Conservation (phyloP, 345 rosid species). For the Diplotaxis tenuifolia region DNA sequence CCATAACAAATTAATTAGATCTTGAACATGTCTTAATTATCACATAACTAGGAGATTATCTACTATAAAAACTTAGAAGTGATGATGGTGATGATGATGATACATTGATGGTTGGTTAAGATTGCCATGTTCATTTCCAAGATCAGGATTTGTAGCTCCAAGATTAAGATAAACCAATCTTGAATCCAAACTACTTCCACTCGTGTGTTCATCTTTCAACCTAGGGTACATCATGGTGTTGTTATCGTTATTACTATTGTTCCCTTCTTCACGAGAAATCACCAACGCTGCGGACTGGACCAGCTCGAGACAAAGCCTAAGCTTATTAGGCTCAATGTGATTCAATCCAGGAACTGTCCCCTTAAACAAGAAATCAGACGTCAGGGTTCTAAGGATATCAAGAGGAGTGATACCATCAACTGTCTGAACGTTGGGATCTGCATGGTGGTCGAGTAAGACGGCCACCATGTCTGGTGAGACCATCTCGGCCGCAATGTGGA, state of each 20-base stretch:
- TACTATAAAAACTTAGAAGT: slow-evolving; percentile 44
- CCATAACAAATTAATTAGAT: slow-evolving; percentile 6
- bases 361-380: slow-evolving; percentile 97
- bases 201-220: slow-evolving; percentile 64
- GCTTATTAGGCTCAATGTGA: slow-evolving; percentile 94
- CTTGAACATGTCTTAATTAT: slow-evolving; percentile 6
- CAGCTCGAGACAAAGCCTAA: slow-evolving; percentile 92
- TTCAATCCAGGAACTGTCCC: slow-evolving; percentile 92
- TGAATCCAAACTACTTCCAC: slow-evolving; percentile 59
- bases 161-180: slow-evolving; percentile 90
- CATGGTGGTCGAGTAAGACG: slow-evolving; percentile 92
- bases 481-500: slow-evolving; percentile 96
- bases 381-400: slow-evolving; percentile 87
- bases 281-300: slow-evolving; percentile 97
- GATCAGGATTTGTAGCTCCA: slow-evolving; percentile 61
- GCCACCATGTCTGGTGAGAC: slow-evolving; percentile 99
- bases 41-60: slow-evolving; percentile 13
- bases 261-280: slow-evolving; percentile 93
- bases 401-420: slow-evolving; percentile 90
- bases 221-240: slow-evolving; percentile 60
- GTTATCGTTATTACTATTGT: slow-evolving; percentile 41
- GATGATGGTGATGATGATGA: slow-evolving; percentile 46
- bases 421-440: slow-evolving; percentile 88
- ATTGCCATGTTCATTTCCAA: slow-evolving; percentile 46
- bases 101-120: slow-evolving; percentile 50